Conservation (phyloP, 2,329 filamentous ascomycete species). For the Alternaria ventricosa region DNA sequence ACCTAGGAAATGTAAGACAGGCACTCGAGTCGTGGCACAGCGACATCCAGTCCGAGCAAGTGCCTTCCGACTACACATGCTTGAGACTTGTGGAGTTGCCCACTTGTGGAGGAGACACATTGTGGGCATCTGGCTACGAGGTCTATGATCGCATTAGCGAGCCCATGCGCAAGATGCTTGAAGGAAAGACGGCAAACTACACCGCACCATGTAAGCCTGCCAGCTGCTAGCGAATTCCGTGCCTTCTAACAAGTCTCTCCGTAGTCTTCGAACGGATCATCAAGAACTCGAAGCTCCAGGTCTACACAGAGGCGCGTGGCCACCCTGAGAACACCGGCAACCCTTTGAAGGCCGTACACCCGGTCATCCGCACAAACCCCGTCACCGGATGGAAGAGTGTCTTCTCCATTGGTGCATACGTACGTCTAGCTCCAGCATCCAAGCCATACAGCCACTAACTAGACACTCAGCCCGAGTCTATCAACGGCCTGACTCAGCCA, state of each 20-base stretch:
- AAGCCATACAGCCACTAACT: slow-evolving; percentile 36
- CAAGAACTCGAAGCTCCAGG: slow-evolving; percentile 3
- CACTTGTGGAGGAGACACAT: slow-evolving; percentile 3
- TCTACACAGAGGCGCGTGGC: slow-evolving; percentile 48
- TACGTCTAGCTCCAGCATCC: slow-evolving; percentile 8
- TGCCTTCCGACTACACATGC: slow-evolving; percentile 11
- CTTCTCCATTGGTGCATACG: slow-evolving; percentile 47
- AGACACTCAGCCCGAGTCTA: slow-evolving; percentile 1
- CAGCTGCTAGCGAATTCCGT: neutral
- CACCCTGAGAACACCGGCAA: slow-evolving; percentile 58
- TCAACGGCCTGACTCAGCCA: slow-evolving; percentile 6
- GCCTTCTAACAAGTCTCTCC: neutral
- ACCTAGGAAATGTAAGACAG: slow-evolving; percentile 3
- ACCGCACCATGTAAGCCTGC: slow-evolving; percentile 6
- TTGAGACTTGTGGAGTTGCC: slow-evolving; percentile 1
- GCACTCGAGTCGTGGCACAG: slow-evolving; percentile 7
- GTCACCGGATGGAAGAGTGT: slow-evolving; percentile 64
- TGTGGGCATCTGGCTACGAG: slow-evolving; percentile 8
- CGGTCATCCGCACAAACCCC: slow-evolving; percentile 63
- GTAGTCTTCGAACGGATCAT: slow-evolving; percentile 8
- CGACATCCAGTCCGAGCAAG: slow-evolving; percentile 7
- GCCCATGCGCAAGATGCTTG: slow-evolving; percentile 6
- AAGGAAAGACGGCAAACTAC: slow-evolving; percentile 5
- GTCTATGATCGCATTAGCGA: slow-evolving; percentile 9
- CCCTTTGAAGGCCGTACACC: slow-evolving; percentile 57